Conservation (phyloP, 2,329 filamentous ascomycete species). For the Verticillium dahliae region DNA sequence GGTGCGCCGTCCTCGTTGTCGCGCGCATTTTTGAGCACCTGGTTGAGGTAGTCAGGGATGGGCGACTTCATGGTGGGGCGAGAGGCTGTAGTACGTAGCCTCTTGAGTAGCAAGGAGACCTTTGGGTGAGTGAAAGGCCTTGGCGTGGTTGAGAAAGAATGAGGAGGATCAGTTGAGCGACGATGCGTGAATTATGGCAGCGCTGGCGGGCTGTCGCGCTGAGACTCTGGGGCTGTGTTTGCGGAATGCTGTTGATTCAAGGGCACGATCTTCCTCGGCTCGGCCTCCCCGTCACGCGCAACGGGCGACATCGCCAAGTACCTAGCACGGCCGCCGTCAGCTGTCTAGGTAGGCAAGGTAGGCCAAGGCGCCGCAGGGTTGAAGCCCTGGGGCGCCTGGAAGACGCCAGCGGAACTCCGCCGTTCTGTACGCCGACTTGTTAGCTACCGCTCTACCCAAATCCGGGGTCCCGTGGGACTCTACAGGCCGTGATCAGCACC, state of each 20-base stretch:
- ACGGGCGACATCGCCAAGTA: neutral
- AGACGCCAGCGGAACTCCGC: neutral
- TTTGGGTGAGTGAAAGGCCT: neutral
- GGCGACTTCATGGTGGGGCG: slow-evolving; percentile 22
- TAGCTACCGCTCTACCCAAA: neutral
- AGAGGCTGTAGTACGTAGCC: too few relatives aligned
- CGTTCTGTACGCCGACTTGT: neutral
- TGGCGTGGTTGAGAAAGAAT: neutral
- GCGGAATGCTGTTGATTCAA: neutral
- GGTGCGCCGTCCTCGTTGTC: slow-evolving; percentile 21
- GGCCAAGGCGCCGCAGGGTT: neutral
- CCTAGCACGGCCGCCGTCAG: neutral
- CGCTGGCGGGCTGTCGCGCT: neutral
- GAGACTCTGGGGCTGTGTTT: too few relatives aligned
- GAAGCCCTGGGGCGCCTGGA: neutral
- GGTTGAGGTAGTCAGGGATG: slow-evolving; percentile 25
- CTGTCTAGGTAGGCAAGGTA: neutral
- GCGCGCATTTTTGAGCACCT: slow-evolving; percentile 23
- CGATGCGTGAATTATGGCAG: neutral
- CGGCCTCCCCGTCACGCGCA: too few relatives aligned
- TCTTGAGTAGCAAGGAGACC: too few relatives aligned
- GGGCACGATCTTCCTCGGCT: neutral
- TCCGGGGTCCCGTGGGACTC: neutral
- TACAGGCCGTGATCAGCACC: neutral
- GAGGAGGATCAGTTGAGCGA: neutral